Conservation (phyloP, 805 yeast species). For the Yamadazyma scolyti region DNA sequence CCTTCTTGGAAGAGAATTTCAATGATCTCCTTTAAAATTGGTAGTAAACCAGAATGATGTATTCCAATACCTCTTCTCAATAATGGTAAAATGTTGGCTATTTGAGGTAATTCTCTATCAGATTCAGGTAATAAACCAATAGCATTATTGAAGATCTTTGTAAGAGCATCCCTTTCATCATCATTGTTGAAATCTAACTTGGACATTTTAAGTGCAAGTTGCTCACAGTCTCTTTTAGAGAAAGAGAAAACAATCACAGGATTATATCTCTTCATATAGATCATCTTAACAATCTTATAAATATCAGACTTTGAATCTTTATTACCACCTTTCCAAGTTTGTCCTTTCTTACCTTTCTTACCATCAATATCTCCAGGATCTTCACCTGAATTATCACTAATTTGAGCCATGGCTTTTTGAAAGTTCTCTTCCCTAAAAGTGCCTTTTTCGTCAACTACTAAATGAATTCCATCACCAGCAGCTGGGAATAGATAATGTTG, state of each 20-base stretch:
- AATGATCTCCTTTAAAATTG: slow-evolving; percentile 89
- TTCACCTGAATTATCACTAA: slow-evolving; percentile 78
- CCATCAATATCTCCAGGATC: slow-evolving; percentile 64
- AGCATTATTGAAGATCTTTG: slow-evolving; percentile 89
- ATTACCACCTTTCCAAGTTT: slow-evolving; percentile 83
- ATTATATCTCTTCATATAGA: slow-evolving; percentile 92
- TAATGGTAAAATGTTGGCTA: slow-evolving; percentile 84
- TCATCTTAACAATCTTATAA: slow-evolving; percentile 95
- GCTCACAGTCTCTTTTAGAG: slow-evolving; percentile 94
- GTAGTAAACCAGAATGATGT: slow-evolving; percentile 95
- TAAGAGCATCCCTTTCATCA: slow-evolving; percentile 87
- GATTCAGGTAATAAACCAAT: slow-evolving; percentile 81
- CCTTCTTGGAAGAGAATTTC: slow-evolving; percentile 98
- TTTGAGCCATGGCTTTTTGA: slow-evolving; percentile 96
- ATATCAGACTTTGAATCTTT: slow-evolving; percentile 79
- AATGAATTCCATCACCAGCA: slow-evolving; percentile 96
- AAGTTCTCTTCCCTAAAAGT: slow-evolving; percentile 95
- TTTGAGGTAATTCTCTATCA: slow-evolving; percentile 92
- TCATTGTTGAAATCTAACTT: slow-evolving; percentile 91
- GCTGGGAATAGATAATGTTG: slow-evolving; percentile 98
- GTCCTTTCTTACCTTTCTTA: slow-evolving; percentile 69
- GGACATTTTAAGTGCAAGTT: slow-evolving; percentile 91
- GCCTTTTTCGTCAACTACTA: slow-evolving; percentile 97
- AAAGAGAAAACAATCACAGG: slow-evolving; percentile 99
- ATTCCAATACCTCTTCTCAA: slow-evolving; percentile 95